Base-by-base conservation (phyloP, 495 filamentous ascomycete species). In the Podospora pseudopauciseta region DNA sequence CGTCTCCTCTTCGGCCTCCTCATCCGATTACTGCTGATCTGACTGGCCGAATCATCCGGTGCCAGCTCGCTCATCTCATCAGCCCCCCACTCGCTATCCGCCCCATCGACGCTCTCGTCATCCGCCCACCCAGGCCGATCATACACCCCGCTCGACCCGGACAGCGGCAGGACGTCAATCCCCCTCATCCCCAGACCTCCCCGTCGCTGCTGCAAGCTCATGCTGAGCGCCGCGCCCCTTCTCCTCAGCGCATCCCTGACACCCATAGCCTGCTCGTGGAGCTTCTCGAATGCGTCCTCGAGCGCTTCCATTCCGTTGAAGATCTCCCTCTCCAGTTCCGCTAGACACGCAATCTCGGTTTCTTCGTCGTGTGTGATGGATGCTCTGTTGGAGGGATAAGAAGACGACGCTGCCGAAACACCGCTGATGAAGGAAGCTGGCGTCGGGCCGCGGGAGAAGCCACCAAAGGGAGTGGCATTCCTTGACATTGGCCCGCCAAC, bases 271-370 rank as follows among this genome's bases (percentile, higher is more conserved):
- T 89, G 90, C 72, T 84, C 83, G 73, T 99, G 96, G 34, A 99
- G 86, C 58, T 88, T 90, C 80, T 98, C 96, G 70, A 99, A 97
- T 3, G 95, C 93, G 75, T 97, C 91, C 78, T 98, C 96, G 39
- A 99, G 86, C 16, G 90, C 88, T 78, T 98, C 95, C 91, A 99
- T 97, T 57, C 92, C 90, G 30, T 86, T 86, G 80, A 91, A 97
- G 70, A 99, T 96, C 71, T 97, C 93, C 5, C 92, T 88, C 74
- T 99, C 95, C 54, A 99, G 86, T 76, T 97, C 92, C 1, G 92
- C 94, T 11, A 98, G 81, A 13, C 91, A 87, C 0, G 91, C 89
- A 66, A 98, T 94, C 75, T 99, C 95, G 58, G 91, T 91, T 72
- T 99, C 95, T 79, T 99, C 95, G 76, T 99, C 95, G 59, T 96